A percentile compares a stretch with the other conserved stretches of the same genome.
These are phyloP conservation scores for Apiospora koreana DNA, from an alignment of 2,329 filamentous ascomycete genomes.

Conservation along the genomic window DNA sequence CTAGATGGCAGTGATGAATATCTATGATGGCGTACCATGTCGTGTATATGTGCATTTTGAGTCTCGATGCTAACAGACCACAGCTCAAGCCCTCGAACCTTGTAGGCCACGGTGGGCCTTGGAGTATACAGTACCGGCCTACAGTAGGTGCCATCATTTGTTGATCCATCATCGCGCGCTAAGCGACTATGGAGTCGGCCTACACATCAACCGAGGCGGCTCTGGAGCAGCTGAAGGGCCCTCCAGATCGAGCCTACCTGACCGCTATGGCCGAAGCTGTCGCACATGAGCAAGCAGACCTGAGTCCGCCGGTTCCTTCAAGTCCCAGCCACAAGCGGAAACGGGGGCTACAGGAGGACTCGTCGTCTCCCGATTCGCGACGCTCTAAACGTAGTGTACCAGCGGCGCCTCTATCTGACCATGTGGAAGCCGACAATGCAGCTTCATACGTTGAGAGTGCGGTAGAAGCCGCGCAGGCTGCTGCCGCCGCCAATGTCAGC, in stretches of 20 bases:
- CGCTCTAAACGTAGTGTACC: conserved; percentile 53
- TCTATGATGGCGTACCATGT: neutral
- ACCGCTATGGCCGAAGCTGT: conserved; percentile 50
- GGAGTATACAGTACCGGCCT: neutral
- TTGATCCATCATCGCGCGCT: conserved; percentile 3
- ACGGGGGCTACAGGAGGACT: conserved; percentile 45
- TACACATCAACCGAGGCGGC: conserved; percentile 33
- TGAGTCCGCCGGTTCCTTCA: conserved; percentile 37
- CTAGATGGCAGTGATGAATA: neutral
- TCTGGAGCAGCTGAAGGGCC: conserved; percentile 32
- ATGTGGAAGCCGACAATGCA: conserved; percentile 40
- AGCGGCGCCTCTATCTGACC: conserved; percentile 43
- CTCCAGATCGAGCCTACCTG: conserved; percentile 33
- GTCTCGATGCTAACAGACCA: neutral
- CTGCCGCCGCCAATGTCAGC: conserved; percentile 42
- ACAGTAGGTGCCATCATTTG: conserved; percentile 6
- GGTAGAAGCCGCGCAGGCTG: conserved; percentile 47
- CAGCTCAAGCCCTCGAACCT: neutral
- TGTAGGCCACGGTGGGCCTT: neutral
- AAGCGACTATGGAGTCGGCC: conserved; percentile 31
- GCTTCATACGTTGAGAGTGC: conserved; percentile 57
- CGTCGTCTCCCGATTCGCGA: conserved; percentile 48
- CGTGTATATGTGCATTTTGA: neutral
- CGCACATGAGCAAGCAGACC: conserved; percentile 48
- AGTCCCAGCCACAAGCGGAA: conserved; percentile 56